A percentile compares a stretch with the other conserved stretches of the same genome.
Conservation (phyloP, 2,329 filamentous ascomycete species). For the Talaromyces sp. region DNA sequence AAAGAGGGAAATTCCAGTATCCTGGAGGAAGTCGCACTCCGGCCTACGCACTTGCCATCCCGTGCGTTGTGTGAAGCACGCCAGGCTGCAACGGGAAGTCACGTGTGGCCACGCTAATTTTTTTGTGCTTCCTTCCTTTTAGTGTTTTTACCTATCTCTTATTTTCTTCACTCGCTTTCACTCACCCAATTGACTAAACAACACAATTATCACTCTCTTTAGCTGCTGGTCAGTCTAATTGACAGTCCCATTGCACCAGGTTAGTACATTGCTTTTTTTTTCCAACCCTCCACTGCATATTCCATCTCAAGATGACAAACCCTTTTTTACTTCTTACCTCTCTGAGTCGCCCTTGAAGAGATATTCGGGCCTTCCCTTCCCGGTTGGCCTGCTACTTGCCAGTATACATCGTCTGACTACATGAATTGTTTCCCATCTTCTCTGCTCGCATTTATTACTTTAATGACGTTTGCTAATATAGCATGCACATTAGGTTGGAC, state of each 20-base stretch:
- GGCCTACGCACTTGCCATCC: constrained; percentile 14
- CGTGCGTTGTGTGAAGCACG: constrained; percentile 14
- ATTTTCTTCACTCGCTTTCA: neutral
- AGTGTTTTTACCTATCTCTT: constrained; percentile 10
- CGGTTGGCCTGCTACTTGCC: constrained; percentile 68
- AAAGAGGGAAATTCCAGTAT: constrained; percentile 12
- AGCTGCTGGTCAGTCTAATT: neutral
- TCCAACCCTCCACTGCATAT: neutral
- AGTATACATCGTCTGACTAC: constrained; percentile 66
- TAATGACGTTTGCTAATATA: constrained; percentile 1
- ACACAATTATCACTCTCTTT: neutral
- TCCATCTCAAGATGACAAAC: constrained; percentile 57
- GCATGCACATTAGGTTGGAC: neutral
- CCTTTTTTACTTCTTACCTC: constrained; percentile 59
- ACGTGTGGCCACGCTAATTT: constrained; percentile 21
- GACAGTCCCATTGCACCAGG: constrained; percentile 9
- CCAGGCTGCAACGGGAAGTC: constrained; percentile 20
- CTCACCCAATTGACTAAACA: neutral
- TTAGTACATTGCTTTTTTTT: constrained; percentile 18
- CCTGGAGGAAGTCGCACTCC: constrained; percentile 4
- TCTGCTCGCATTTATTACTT: neutral
- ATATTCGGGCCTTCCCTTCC: constrained; percentile 59
- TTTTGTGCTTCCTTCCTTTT: constrained; percentile 21
- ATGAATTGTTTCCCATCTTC: neutral
- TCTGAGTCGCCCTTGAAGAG: constrained; percentile 68